Percentiles rank a stretch among this genome's conserved stretches.
Evolutionary conservation across 345 rosid species (phyloP).

Genomic region (Hevea brasiliensis): DNA sequence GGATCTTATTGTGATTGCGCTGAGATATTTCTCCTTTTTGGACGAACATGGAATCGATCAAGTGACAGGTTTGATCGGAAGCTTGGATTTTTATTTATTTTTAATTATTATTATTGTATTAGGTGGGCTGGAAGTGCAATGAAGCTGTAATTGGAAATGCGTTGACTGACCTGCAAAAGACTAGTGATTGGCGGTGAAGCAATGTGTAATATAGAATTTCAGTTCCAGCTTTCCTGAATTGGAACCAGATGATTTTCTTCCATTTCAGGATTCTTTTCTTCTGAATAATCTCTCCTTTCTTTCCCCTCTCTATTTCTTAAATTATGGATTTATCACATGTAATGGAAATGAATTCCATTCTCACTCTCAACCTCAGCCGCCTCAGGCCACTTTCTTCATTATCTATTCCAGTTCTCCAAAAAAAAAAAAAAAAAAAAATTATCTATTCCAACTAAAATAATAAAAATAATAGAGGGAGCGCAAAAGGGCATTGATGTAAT

Average conservation of each 20-base stretch:
- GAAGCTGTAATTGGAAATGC: neutral
- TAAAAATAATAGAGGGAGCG: neutral
- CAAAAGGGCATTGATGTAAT: constrained; percentile 18
- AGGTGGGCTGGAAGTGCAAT: neutral
- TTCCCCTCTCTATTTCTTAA: too few species aligned
- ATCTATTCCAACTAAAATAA: neutral
- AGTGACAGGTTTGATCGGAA: neutral
- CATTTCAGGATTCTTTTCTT: constrained; percentile 6
- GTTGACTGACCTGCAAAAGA: neutral
- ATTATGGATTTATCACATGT: too few species aligned
- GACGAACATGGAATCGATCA: neutral
- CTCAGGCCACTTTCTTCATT: neutral
- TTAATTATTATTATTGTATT: too few species aligned
- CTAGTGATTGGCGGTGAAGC: neutral
- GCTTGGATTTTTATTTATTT: too few species aligned
- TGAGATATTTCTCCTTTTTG: too few species aligned
- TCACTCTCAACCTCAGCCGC: too few species aligned
- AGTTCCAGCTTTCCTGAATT: neutral
- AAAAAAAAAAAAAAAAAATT: too few species aligned
- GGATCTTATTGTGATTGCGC: too few species aligned
- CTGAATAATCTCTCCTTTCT: too few species aligned
- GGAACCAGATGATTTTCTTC: neutral
- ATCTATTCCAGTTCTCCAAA: neutral
- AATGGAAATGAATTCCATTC: too few species aligned
- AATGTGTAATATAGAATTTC: neutral